These are phyloP conservation scores for Melanopsichium pennsylvanicum DNA, from an alignment of 1,284 basidiomycete genomes.

Conservation along the genomic window DNA sequence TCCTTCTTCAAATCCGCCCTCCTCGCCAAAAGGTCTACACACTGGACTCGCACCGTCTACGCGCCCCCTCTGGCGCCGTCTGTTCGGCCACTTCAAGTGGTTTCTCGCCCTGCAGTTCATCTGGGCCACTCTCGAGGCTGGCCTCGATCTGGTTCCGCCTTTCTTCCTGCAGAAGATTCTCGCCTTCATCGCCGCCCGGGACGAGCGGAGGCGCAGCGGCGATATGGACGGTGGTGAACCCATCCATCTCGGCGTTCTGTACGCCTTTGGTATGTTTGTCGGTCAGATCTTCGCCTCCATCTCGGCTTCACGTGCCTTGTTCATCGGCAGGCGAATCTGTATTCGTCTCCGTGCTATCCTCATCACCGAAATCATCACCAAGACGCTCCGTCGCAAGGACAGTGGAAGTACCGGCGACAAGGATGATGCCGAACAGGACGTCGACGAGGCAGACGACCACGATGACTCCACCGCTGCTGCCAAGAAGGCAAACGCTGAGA, in stretches of 20 bases:
- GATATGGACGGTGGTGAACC: slow-evolving; percentile 52
- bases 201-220: slow-evolving; percentile 29
- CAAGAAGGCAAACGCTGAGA: slow-evolving; percentile 16
- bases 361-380: slow-evolving; percentile 70
- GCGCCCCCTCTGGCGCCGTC: slow-evolving; percentile 62
- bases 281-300: slow-evolving; percentile 67
- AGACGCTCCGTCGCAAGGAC: slow-evolving; percentile 70
- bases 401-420: slow-evolving; percentile 48
- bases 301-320: slow-evolving; percentile 68
- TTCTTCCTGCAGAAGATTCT: slow-evolving; percentile 69
- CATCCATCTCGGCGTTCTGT: slow-evolving; percentile 69
- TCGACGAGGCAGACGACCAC: slow-evolving; percentile 4
- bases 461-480: slow-evolving; percentile 26
- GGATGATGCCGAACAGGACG: slow-evolving; percentile 31
- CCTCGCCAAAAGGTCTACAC: slow-evolving; percentile 21
- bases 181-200: slow-evolving; percentile 65
- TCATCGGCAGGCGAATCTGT: slow-evolving; percentile 69
- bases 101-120: slow-evolving; percentile 63
- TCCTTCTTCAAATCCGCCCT: not conserved
- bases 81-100: slow-evolving; percentile 66
- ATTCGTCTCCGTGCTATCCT: slow-evolving; percentile 68
- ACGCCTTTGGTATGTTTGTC: slow-evolving; percentile 68
- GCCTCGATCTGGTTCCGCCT: slow-evolving; percentile 68
- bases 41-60: slow-evolving; percentile 56
- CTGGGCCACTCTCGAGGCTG: slow-evolving; percentile 68